Percentiles rank a stretch among this genome's conserved stretches.
phyloP scores from a whole-genome alignment of 2,329 filamentous ascomycete genomes.

The Aspergillaceae sp. region DNA sequence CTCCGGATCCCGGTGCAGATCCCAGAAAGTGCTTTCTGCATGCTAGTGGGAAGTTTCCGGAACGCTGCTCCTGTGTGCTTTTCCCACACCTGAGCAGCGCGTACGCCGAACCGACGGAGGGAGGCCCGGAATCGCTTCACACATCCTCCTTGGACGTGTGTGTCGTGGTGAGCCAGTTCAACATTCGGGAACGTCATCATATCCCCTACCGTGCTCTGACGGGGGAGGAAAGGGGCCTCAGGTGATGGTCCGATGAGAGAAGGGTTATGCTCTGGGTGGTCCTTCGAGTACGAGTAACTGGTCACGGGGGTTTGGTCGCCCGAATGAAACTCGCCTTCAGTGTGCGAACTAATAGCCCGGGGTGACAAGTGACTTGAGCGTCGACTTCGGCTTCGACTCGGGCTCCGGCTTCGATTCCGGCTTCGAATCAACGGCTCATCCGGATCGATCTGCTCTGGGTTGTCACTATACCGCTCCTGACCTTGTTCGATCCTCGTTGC shows the following conservation, averaged over 20 bases:
- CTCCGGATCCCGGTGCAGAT: constrained; percentile 35
- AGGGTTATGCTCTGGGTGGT: constrained; percentile 13
- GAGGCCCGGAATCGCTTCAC: constrained; percentile 21
- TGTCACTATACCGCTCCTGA: constrained; percentile 33
- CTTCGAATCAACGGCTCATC: constrained; percentile 30
- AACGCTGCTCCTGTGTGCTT: constrained; percentile 30
- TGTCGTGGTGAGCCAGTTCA: constrained; percentile 20
- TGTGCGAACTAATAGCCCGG: constrained; percentile 6
- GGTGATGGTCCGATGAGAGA: constrained; percentile 25
- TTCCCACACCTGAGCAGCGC: constrained; percentile 13
- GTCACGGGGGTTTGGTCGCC: constrained; percentile 34
- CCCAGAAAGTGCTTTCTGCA: constrained; percentile 44
- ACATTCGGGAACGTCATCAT: constrained; percentile 52
- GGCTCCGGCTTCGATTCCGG: constrained; percentile 11
- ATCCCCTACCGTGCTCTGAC: constrained; percentile 41
- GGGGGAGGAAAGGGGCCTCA: constrained; percentile 26
- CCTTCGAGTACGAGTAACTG: constrained; percentile 27
- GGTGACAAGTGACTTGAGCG: constrained; percentile 10
- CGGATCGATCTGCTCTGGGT: constrained; percentile 29
- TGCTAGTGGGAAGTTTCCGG: constrained; percentile 41
- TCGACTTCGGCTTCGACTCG: neutral
- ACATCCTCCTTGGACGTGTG: constrained; percentile 18
- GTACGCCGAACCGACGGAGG: constrained; percentile 11
- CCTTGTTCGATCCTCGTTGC: constrained; percentile 30
- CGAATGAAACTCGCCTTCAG: constrained; percentile 23